Base-by-base conservation (phyloP, 148 eudicot species). In the Polygonum aviculare region DNA sequence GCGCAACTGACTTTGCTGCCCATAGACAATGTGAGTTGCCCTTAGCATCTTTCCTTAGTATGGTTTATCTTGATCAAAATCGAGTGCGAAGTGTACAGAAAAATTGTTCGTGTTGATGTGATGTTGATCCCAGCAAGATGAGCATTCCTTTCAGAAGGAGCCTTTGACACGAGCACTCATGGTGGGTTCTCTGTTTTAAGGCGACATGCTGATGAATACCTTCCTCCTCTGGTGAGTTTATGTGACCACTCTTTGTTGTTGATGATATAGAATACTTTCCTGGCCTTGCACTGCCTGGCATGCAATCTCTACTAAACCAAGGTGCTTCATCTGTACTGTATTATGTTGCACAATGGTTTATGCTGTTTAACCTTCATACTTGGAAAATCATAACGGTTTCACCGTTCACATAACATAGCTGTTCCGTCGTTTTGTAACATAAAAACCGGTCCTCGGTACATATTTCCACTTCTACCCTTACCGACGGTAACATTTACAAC, bases 171-270 rank as follows among this genome's bases (percentile, higher is more conserved):
- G 4, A 94, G 98, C 87, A 90, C 99, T 76, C 97, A 95, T 74
- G 99, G 99, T 69, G 99, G 99, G 41, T 95, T 95, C 81, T 95
- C 99, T 1, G 99, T 95, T 75, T 80, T 95, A 36, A 91, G 94
- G 79, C 93, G 98, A 57, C 99, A 95, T 85, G 99, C 99, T 71
- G 99, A 95, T 85, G 99, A 93, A 78, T 95, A 97, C 69, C 93
- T 95, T 44, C 97, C 99, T 18, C 97, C 89, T 2, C 81, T 95
- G 87, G 99, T 95, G 77, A 81, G 93, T 67, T 22, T 78, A 74
- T 39, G 69, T 36, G 72, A 38, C 6, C 44, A 15, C n/a, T 38
- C 44, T 16, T 38, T 3, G 31, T 14, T 33, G 16, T 5, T 67
- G 21, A 67, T 67, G 72, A 67, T 67, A 67, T 67, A 35, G 72